Percentiles rank a stretch among this genome's conserved stretches.
phyloP scores from a whole-genome alignment of 768 basidiomycete species.

The Galerina marginata region DNA sequence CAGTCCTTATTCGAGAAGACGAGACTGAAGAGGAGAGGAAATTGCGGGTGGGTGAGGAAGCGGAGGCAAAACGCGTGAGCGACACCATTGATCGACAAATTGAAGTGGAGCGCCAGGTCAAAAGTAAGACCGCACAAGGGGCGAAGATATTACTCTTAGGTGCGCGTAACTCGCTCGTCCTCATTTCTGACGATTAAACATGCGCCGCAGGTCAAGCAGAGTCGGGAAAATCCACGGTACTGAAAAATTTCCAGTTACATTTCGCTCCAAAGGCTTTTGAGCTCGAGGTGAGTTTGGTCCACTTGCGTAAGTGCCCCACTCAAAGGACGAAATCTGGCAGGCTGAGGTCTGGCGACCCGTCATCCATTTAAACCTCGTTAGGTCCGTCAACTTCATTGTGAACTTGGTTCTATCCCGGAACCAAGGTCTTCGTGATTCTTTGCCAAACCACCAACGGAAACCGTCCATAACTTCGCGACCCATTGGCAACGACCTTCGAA shows the following conservation, averaged over 20 bases:
- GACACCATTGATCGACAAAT: constrained; percentile 62
- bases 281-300: constrained; percentile 45
- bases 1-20: constrained; percentile 27
- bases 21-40: constrained; percentile 50
- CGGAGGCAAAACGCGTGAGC: constrained; percentile 55
- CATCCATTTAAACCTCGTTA: constrained; percentile 72
- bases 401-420: constrained; percentile 32
- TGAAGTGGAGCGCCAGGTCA: constrained; percentile 48
- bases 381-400: constrained; percentile 49
- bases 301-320: background rate
- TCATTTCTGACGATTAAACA: background rate
- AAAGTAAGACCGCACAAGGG: constrained; percentile 38
- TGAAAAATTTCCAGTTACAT: constrained; percentile 70
- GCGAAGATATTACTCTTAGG: constrained; percentile 64
- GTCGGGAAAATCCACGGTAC: constrained; percentile 69
- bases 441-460: constrained; percentile 21
- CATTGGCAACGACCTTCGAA: constrained; percentile 44
- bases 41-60: constrained; percentile 47
- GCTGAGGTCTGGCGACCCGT: constrained; percentile 66
- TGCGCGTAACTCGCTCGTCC: constrained; percentile 30
- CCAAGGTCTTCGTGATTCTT: constrained; percentile 22
- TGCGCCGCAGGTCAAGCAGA: constrained; percentile 60
- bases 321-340: constrained; percentile 23
- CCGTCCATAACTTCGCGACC: constrained; percentile 16
- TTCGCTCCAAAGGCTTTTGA: constrained; percentile 65